phyloP scores from a whole-genome alignment of 495 filamentous ascomycete species.

The Clavariopsis aquatica region DNA sequence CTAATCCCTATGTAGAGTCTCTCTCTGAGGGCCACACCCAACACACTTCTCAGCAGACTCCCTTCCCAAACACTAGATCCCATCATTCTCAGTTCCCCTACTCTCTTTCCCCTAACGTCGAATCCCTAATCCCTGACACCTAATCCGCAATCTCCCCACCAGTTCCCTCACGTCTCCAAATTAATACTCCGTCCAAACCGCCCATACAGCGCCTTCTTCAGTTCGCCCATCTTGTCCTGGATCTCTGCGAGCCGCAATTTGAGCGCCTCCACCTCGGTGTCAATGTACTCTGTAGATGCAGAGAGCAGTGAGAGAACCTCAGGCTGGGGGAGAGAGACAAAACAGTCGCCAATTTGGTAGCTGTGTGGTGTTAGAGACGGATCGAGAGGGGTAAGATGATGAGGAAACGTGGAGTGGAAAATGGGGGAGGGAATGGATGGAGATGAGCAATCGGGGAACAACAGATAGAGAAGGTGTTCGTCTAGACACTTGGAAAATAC shows the following conservation, averaged over 20 bases:
- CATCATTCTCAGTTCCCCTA: background rate
- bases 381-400: too few relatives aligned
- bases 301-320: slow-evolving; percentile 85
- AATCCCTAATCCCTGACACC: background rate
- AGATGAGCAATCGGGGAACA: too few relatives aligned
- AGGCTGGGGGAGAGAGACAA: slow-evolving; percentile 77
- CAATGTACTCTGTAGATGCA: slow-evolving; percentile 67
- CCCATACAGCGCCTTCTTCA: slow-evolving; percentile 91
- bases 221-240: slow-evolving; percentile 78
- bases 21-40: too few relatives aligned
- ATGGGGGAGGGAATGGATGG: background rate
- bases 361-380: too few relatives aligned
- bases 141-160: too few relatives aligned
- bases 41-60: too few relatives aligned
- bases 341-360: slow-evolving; percentile 95
- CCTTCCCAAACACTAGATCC: too few relatives aligned
- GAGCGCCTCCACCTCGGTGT: slow-evolving; percentile 70
- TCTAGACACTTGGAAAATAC: too few relatives aligned
- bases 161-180: slow-evolving; percentile 82
- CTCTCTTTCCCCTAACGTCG: background rate
- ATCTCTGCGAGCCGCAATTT: slow-evolving; percentile 73
- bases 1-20: too few relatives aligned
- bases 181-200: slow-evolving; percentile 96
- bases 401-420: slow-evolving; percentile 1
- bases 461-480: too few relatives aligned